These are phyloP conservation scores for Chalaropsis ovoidea DNA, from an alignment of 2,329 filamentous ascomycete species.

Conservation along the genomic window DNA sequence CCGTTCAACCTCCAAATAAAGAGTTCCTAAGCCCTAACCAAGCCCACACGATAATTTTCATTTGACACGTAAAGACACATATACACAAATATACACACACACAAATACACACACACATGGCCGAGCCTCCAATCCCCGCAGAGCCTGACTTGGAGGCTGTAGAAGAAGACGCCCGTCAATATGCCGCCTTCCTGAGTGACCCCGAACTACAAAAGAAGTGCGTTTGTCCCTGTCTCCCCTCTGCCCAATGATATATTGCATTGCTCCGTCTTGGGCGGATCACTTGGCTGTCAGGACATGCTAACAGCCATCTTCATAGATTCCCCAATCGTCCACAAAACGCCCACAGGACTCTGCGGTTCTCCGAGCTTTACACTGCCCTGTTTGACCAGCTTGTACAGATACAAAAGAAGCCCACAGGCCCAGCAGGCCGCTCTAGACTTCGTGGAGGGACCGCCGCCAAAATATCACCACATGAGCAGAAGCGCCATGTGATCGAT, in stretches of 20 bases:
- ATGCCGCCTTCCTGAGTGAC: constrained; percentile 35
- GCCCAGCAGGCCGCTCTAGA: constrained; percentile 37
- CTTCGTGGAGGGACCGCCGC: constrained; percentile 45
- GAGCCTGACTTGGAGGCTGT: constrained; percentile 35
- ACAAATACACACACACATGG: not conserved
- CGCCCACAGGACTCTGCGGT: constrained; percentile 65
- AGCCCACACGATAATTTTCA: not conserved
- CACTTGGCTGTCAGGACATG: not conserved
- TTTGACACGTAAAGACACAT: not conserved
- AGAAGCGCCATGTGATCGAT: constrained; percentile 69
- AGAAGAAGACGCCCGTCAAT: constrained; percentile 45
- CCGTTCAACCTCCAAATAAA: not conserved
- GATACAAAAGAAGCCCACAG: constrained; percentile 64
- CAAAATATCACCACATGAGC: constrained; percentile 61
- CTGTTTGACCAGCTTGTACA: constrained; percentile 75
- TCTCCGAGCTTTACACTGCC: constrained; percentile 64
- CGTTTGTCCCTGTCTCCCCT: constrained; percentile 14
- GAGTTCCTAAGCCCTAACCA: not conserved
- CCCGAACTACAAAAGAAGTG: constrained; percentile 41
- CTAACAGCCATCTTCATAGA: constrained; percentile 37
- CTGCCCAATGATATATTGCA: not conserved
- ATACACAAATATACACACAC: not conserved
- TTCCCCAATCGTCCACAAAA: constrained; percentile 79
- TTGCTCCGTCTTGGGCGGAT: not conserved
- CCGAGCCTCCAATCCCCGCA: not conserved